Percentiles rank a stretch among this genome's conserved stretches.
Conservation (phyloP, 768 basidiomycete genomes). For the Holtermanniella nyarrowii region DNA sequence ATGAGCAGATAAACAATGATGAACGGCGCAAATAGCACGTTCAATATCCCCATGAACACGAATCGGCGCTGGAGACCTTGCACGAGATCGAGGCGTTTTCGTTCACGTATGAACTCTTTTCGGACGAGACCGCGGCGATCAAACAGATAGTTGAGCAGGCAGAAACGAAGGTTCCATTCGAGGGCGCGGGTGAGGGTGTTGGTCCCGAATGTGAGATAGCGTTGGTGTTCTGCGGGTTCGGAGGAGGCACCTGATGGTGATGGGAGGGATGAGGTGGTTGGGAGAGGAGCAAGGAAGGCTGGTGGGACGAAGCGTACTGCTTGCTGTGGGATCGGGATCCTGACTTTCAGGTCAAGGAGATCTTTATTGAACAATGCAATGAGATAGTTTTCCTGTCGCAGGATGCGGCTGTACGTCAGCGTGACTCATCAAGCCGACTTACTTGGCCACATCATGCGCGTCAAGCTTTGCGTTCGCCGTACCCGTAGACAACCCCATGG, state of each 20-base stretch:
- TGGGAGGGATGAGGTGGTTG: conserved; percentile 45
- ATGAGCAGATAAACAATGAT: conserved; percentile 92
- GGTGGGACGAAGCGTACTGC: conserved; percentile 16
- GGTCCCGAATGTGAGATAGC: conserved; percentile 46
- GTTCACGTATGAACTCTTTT: conserved; percentile 80
- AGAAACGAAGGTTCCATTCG: conserved; percentile 96
- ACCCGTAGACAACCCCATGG: conserved; percentile 11
- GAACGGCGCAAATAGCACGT: conserved; percentile 91
- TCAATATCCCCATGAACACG: conserved; percentile 93
- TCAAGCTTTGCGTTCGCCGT: conserved; percentile 58
- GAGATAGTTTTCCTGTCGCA: conserved; percentile 97
- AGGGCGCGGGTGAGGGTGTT: conserved; percentile 75
- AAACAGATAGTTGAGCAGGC: conserved; percentile 89
- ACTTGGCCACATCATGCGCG: conserved; percentile 92
- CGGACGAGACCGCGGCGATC: conserved; percentile 80
- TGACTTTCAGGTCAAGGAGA: conserved; percentile 73
- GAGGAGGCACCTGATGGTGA: conserved; percentile 18
- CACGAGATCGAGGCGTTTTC: conserved; percentile 64
- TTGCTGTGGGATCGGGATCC: conserved; percentile 49
- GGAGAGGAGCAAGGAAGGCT: conserved; percentile 19
- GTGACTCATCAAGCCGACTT: conserved; percentile 8
- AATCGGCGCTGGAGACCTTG: conserved; percentile 79
- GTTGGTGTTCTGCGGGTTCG: conserved; percentile 47
- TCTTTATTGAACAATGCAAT: conserved; percentile 98
- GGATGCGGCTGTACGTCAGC: conserved; percentile 52